Percentiles rank a stretch among this genome's conserved stretches.
phyloP scores from a whole-genome alignment of 106 monocot species.

The Dendrobium nobile region DNA sequence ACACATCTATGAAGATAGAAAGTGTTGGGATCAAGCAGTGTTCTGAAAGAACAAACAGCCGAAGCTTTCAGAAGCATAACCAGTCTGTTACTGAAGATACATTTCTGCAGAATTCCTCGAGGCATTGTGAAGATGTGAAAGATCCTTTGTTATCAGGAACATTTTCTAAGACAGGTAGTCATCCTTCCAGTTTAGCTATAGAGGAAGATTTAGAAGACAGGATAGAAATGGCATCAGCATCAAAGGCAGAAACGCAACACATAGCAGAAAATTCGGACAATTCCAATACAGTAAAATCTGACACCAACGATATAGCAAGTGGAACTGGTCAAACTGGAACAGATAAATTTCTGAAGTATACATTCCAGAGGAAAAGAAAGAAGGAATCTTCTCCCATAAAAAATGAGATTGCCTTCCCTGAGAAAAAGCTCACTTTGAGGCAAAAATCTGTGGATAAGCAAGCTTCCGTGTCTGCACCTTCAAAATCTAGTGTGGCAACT shows the following conservation, averaged over 20 bases:
- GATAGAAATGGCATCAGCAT: neutral
- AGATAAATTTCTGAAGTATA: slow-evolving; percentile 23
- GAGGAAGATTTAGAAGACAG: neutral
- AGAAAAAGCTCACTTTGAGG: slow-evolving; percentile 3
- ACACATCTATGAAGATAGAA: neutral
- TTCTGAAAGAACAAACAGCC: neutral
- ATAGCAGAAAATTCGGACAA: neutral
- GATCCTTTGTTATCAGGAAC: neutral
- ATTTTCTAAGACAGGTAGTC: slow-evolving; percentile 1
- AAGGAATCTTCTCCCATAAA: slow-evolving; percentile 15
- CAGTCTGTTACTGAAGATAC: neutral
- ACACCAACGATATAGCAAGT: slow-evolving; percentile 1
- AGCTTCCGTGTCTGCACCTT: neutral
- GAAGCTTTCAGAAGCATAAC: neutral
- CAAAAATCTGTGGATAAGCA: slow-evolving; percentile 4
- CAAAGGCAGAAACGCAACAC: neutral
- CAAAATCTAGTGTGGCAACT: slow-evolving; percentile 7
- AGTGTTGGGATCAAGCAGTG: slow-evolving; percentile 2
- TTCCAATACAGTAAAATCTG: neutral
- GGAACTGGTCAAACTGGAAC: slow-evolving; percentile 14
- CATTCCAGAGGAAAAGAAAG: slow-evolving; percentile 30
- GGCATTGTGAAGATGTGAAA: neutral
- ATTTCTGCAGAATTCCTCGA: neutral
- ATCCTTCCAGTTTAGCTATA: neutral
- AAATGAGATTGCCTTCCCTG: slow-evolving; percentile 1